Conservation (phyloP, 345 rosid genomes). For the Boechera stricta region DNA sequence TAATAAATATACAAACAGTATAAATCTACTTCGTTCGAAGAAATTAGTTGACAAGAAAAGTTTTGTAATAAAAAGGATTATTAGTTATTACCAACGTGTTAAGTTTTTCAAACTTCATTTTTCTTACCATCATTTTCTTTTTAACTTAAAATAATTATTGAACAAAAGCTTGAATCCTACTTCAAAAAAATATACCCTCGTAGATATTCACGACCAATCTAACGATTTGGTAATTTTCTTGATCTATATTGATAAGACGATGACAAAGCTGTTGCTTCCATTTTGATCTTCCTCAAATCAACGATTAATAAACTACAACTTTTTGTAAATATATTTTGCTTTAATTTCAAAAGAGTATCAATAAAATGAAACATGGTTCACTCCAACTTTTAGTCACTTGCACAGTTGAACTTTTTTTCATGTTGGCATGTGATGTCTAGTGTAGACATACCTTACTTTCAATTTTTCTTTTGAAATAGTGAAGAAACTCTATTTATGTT, state of each 20-base stretch:
- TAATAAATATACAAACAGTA: no score
- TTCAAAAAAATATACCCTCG: no score
- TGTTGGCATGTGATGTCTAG: neutral
- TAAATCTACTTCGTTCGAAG: no score
- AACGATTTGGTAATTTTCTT: neutral
- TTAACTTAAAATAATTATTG: no score
- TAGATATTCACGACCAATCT: no score
- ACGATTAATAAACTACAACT: neutral
- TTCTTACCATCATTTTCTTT: no score
- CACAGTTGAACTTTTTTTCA: neutral
- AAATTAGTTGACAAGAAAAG: no score
- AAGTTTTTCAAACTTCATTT: no score
- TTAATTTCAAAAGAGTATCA: neutral
- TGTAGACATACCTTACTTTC: neutral
- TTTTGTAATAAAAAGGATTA: no score
- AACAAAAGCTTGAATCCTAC: no score
- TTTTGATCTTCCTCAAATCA: slow-evolving; percentile 3
- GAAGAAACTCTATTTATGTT: neutral
- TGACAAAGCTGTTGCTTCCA: neutral
- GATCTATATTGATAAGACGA: neutral
- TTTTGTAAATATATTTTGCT: neutral
- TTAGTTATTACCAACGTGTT: no score
- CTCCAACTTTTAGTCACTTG: slow-evolving; percentile 5
- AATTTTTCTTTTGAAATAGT: neutral
- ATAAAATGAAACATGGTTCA: neutral